These are phyloP conservation scores for Cymbopogon citratus DNA, from an alignment of 176 grass and related monocot genomes.

Conservation along the genomic window DNA sequence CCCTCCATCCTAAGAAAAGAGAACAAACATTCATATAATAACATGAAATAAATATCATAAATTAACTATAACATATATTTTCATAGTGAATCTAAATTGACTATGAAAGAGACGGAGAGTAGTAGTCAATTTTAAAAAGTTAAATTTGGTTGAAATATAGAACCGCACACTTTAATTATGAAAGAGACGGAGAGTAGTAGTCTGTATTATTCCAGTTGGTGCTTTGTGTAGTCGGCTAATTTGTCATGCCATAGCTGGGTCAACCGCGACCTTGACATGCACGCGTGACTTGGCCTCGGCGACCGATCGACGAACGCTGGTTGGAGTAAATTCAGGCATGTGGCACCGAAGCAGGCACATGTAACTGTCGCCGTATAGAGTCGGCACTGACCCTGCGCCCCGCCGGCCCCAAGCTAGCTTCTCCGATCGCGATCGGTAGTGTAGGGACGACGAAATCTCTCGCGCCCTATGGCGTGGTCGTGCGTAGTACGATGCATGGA, in stretches of 20 bases:
- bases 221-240: background rate
- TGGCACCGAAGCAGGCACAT: background rate
- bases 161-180: too few relatives aligned
- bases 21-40: too few relatives aligned
- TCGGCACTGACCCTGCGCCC: slow-evolving; percentile 3
- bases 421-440: background rate
- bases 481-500: background rate
- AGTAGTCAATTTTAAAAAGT: too few relatives aligned
- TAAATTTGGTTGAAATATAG: too few relatives aligned
- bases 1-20: too few relatives aligned
- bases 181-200: too few relatives aligned
- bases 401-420: background rate
- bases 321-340: background rate
- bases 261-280: slow-evolving; percentile 15
- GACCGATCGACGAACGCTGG: background rate
- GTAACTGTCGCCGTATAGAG: background rate
- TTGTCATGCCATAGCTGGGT: background rate
- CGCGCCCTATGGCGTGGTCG: background rate
- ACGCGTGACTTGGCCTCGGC: background rate
- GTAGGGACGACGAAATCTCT: slow-evolving; percentile 12
- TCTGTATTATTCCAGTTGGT: too few relatives aligned
- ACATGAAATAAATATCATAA: too few relatives aligned
- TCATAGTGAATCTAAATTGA: too few relatives aligned
- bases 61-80: too few relatives aligned
- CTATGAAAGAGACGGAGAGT: too few relatives aligned